Base-by-base conservation (phyloP, 495 filamentous ascomycete species). In the Venustampulla echinocandica region DNA sequence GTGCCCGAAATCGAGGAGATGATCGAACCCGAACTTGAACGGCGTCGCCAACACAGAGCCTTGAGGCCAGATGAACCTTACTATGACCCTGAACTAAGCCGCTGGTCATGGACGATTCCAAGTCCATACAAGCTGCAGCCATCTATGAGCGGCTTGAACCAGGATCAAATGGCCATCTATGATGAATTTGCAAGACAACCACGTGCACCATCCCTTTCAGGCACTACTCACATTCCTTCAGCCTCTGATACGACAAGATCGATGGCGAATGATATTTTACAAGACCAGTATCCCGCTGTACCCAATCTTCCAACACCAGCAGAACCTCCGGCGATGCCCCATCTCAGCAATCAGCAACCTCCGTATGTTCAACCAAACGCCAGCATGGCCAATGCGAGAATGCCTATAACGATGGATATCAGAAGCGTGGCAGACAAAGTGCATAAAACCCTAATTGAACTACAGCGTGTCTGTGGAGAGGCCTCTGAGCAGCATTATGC, bases 81-180 rank as follows among this genome's bases (percentile, higher is more conserved):
- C 59, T 74, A 90, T 36, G 86, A 92, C 55, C 77, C 79, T 15
- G 73, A 70, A 19, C 75, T 92, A 60, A 93, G 80, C 58, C 80
- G 84, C 23, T 95, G 88, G 84, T 81, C 88, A 10, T 76, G 83
- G 56, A 86, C 82, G 22, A 94, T 99, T 48, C 87, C 90, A 0
- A 82, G 89, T 52, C 90, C 90, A 5, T 97, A 84, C 68, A 85
- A 89, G 48, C 76, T 92, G 56, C 76, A 77, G 35, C 77, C 81
- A 11, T 48, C 62, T 17, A 43, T 61, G 13, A 77, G 75, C 30
- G 92, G 93, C 5, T 69, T 99, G 23, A 97, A 94, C 54, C 73
- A 81, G 38, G 86, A 95, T 54, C 92, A 99, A 60, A 77, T 96
- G 69, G 85, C 84, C 11, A 90, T 99, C 34, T 99, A 97, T 54